These are phyloP conservation scores for Syzygium syzygioides DNA, from an alignment of 441 rosid species.

Conservation along the genomic window DNA sequence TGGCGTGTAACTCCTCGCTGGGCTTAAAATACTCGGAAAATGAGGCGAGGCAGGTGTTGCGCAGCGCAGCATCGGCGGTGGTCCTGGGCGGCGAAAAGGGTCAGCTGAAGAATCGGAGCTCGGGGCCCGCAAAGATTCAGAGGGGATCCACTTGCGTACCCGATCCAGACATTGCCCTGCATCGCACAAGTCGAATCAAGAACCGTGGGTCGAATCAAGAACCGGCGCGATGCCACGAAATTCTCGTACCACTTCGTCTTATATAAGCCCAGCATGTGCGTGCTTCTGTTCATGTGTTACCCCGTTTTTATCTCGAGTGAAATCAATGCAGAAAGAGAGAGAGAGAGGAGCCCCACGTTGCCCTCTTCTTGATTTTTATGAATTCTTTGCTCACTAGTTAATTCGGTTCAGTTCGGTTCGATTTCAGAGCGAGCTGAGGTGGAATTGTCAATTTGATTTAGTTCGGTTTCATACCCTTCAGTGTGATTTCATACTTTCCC, in stretches of 20 bases:
- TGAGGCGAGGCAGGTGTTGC: not conserved
- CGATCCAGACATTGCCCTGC: not conserved
- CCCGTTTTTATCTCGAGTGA: fast-evolving
- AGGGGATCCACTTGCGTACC: not conserved
- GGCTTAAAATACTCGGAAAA: not conserved
- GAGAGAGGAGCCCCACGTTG: not conserved
- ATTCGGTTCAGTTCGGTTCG: not conserved
- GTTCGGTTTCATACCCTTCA: not conserved
- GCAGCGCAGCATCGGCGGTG: not conserved
- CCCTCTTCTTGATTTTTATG: not conserved
- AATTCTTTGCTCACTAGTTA: not conserved
- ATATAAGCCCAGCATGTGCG: not conserved
- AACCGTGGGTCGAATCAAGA: not conserved
- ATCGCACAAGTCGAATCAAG: not conserved
- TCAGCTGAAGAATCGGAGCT: not conserved
- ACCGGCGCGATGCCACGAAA: not conserved
- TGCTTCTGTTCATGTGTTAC: not conserved
- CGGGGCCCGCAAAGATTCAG: not conserved
- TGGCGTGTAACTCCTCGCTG: not conserved
- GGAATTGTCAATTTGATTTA: not conserved
- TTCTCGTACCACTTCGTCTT: not conserved
- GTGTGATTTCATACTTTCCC: not conserved
- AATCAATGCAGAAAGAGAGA: not conserved
- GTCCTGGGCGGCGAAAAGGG: not conserved
- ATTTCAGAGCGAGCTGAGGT: not conserved